Evolutionary conservation across 2,329 filamentous ascomycete species (phyloP), one percentile per base, ranked within the genome.

Genomic region (Aspergillus luchuensis): DNA sequence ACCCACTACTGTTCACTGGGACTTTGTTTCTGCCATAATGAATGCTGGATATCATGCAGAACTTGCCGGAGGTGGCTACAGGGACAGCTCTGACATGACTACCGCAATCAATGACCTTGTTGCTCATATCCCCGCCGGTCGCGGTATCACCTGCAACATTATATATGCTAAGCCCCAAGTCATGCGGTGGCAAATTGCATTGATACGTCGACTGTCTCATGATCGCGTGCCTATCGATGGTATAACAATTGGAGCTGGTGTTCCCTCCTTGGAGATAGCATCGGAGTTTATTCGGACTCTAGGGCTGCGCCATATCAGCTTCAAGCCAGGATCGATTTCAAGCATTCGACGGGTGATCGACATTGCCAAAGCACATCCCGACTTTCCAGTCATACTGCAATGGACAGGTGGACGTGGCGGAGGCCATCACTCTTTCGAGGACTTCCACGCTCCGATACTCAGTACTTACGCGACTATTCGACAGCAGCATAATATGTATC

Each of bases 391-490:
- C 56, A 87, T 97, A 56, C 81, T 97, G 63, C 93, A 97, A 79
- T 97, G 93, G 93, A 97, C 93, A 62, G 93, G 93, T 73, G 93
- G 93, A 43, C 90, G 93, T 78, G 93, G 92, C 67, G 93, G 93
- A 80, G 93, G 93, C 59, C 93, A 97, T 76, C 93, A 97, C 80
- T 97, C 92, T 0, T 96, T 89, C 64, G 93, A 97, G 76, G 93
- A 97, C 76, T 97, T 97, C 84, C 93, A 97, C 77, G 89, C 93
- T 72, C 93, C 93, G 5, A 89, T 97, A 48, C 81, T 97, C 7
- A 88, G 91, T 69, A 94, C 94, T 88, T 97, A 97, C 74, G 86
- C 87, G 63, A 87, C 91, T 57, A 92, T 97, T 64, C 74, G 79
- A 21, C 71, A 76, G 56, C 89, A 89, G 65, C 83, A 89, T 66